phyloP scores from a whole-genome alignment of 805 yeast genomes.

The Metschnikowia hibisci region DNA sequence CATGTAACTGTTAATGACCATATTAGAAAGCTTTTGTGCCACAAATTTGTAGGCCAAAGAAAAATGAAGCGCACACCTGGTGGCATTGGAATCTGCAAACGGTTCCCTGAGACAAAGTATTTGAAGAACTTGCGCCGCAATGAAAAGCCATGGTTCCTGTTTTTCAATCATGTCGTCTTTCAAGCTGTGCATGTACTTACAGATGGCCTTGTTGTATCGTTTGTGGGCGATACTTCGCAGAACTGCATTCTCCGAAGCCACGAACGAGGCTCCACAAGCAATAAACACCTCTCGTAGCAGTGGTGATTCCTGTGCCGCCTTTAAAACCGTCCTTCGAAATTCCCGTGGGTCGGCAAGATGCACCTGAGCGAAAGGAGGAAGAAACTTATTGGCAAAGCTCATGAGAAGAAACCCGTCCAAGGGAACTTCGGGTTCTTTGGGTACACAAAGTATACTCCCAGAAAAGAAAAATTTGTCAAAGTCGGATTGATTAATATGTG shows the following conservation, averaged over 20 bases:
- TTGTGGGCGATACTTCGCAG: conserved; percentile 9
- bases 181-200: conserved; percentile 7
- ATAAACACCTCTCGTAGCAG: conserved; percentile 13
- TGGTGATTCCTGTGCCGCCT: conserved; percentile 10
- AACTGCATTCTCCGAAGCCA: conserved; percentile 10
- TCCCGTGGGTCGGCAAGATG: conserved; percentile 7
- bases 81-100: conserved; percentile 12
- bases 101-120: conserved; percentile 13
- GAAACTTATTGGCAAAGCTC: conserved; percentile 10
- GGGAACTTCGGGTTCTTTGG: background rate
- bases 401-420: conserved; percentile 10
- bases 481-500: background rate
- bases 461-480: background rate
- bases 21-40: conserved; percentile 1
- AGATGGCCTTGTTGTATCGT: conserved; percentile 11
- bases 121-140: conserved; percentile 18
- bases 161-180: conserved; percentile 7
- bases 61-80: conserved; percentile 17
- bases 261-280: conserved; percentile 16
- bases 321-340: conserved; percentile 8
- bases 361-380: conserved; percentile 15
- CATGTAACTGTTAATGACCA: background rate
- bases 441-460: background rate
- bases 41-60: conserved; percentile 12
- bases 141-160: conserved; percentile 17